These are phyloP conservation scores for Alternaria hordeiaustralica DNA, from an alignment of 2,329 filamentous ascomycete species.

Conservation along the genomic window DNA sequence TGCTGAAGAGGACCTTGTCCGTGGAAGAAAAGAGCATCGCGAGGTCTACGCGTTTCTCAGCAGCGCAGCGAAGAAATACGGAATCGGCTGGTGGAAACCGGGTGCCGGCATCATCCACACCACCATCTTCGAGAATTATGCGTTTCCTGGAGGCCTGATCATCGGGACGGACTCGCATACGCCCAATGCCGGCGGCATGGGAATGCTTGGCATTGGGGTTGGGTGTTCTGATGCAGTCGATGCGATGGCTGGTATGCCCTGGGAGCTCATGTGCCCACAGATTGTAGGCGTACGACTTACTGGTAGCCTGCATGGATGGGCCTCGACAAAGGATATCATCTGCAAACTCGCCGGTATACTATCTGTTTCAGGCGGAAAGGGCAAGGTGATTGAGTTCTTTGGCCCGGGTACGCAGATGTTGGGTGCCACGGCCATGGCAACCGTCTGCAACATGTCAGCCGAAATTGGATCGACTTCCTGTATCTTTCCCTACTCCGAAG, in stretches of 20 bases:
- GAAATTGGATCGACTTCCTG: conserved; percentile 49
- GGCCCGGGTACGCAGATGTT: conserved; percentile 43
- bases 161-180: conserved; percentile 50
- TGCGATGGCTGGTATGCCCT: conserved; percentile 42
- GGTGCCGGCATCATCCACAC: conserved; percentile 44
- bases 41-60: conserved; percentile 52
- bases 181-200: conserved; percentile 48
- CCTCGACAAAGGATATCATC: conserved; percentile 48
- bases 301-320: conserved; percentile 41
- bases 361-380: conserved; percentile 46
- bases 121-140: conserved; percentile 52
- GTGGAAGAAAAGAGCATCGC: conserved; percentile 36
- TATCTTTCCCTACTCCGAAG: conserved; percentile 46
- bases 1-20: conserved; percentile 36
- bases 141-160: conserved; percentile 45
- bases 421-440: conserved; percentile 48
- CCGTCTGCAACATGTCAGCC: conserved; percentile 50
- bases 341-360: conserved; percentile 47
- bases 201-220: conserved; percentile 47
- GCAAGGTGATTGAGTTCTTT: conserved; percentile 48
- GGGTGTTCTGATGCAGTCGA: conserved; percentile 38
- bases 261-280: conserved; percentile 45
- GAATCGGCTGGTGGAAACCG: conserved; percentile 41
- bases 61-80: conserved; percentile 49
- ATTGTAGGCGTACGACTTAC: conserved; percentile 42